These are phyloP conservation scores for Colletotrichum sidae DNA, from an alignment of 2,329 filamentous ascomycete genomes.

Conservation along the genomic window DNA sequence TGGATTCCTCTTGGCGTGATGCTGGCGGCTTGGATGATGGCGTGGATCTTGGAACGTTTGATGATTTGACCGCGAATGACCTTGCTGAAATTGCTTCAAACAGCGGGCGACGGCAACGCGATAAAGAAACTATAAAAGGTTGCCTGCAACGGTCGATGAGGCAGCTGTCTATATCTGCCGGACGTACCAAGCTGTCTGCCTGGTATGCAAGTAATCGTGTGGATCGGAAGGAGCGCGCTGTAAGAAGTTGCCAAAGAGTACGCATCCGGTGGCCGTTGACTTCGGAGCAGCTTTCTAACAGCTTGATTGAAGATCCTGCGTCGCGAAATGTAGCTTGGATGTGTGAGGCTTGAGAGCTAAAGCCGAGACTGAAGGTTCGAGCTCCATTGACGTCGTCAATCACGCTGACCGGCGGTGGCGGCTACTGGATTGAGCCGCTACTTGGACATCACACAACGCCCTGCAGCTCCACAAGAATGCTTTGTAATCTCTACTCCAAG, in stretches of 20 bases:
- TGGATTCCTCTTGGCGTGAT: background rate
- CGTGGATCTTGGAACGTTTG: no score
- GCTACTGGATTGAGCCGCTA: slow-evolving; percentile 12
- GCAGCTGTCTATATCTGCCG: background rate
- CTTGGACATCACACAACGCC: no score
- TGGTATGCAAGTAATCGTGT: background rate
- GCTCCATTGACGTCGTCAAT: slow-evolving; percentile 5
- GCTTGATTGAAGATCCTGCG: background rate
- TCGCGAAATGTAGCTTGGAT: background rate
- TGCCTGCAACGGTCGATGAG: background rate
- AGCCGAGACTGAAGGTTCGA: background rate
- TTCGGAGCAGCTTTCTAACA: background rate
- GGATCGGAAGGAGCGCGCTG: background rate
- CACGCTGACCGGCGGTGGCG: slow-evolving; percentile 12
- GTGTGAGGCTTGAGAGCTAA: background rate
- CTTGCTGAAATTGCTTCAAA: background rate
- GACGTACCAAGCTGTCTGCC: background rate
- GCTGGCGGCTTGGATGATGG: background rate
- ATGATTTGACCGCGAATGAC: no score
- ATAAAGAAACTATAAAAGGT: background rate
- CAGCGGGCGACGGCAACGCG: background rate
- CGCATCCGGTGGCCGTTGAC: slow-evolving; percentile 14
- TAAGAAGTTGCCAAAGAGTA: background rate
- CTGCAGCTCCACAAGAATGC: slow-evolving; percentile 6
- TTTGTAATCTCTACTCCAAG: slow-evolving; percentile 29